These are phyloP conservation scores for Polychaeton citri DNA, from an alignment of 2,329 filamentous ascomycete species.

Conservation along the genomic window DNA sequence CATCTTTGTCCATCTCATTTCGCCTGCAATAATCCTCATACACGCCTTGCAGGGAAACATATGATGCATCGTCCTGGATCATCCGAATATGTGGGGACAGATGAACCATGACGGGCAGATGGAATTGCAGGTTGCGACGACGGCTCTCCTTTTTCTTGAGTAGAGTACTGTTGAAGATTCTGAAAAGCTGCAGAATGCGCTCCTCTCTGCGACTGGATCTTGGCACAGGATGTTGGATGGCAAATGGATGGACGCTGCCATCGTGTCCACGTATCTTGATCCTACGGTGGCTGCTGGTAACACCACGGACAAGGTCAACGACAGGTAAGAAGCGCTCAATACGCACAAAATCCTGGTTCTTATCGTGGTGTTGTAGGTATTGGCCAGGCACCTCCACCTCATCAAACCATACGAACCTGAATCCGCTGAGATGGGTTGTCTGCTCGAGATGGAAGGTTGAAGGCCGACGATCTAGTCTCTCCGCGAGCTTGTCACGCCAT, in stretches of 20 bases:
- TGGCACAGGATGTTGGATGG: conserved; percentile 88
- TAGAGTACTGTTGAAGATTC: conserved; percentile 89
- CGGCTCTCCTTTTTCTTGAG: conserved; percentile 89
- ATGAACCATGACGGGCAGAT: conserved; percentile 88
- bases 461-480: conserved; percentile 79
- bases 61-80: conserved; percentile 88
- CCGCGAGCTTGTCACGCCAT: conserved; percentile 96
- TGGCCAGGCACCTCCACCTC: conserved; percentile 97
- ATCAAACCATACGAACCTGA: conserved; percentile 95
- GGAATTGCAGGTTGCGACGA: conserved; percentile 88
- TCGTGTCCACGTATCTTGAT: conserved; percentile 96
- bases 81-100: conserved; percentile 88
- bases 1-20: conserved; percentile 80
- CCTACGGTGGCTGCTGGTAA: conserved; percentile 80
- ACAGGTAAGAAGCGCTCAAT: conserved; percentile 95
- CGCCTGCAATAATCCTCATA: conserved; percentile 94
- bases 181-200: conserved; percentile 87
- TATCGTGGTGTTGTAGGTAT: conserved; percentile 93
- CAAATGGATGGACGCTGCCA: conserved; percentile 91
- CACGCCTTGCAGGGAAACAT: conserved; percentile 84
- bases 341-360: conserved; percentile 95
- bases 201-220: conserved; percentile 89
- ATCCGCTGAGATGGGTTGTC: conserved; percentile 86
- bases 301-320: conserved; percentile 81
- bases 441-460: conserved; percentile 63